phyloP scores from a whole-genome alignment of 495 filamentous ascomycete species.

The Mytilinidion resinicola region DNA sequence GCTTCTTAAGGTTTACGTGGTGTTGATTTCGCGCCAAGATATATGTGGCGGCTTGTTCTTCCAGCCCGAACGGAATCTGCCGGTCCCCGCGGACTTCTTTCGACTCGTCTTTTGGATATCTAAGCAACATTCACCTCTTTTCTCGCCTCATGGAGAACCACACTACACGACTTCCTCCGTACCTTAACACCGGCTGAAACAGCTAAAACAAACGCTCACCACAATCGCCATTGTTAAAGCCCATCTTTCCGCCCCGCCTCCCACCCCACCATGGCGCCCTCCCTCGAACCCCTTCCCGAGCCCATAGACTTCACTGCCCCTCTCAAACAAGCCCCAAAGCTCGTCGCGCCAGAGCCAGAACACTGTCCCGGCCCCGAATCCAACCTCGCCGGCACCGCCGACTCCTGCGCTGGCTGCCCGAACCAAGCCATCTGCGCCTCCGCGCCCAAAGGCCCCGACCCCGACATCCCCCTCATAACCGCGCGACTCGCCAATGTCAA shows the following conservation, averaged over 20 bases:
- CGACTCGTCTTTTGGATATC: no score
- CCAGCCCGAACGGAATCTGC: no score
- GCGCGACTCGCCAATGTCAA: conserved; percentile 70
- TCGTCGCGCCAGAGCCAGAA: conserved; percentile 92
- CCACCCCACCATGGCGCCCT: conserved; percentile 53
- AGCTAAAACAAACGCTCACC: neutral
- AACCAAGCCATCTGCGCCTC: conserved; percentile 94
- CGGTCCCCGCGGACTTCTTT: no score
- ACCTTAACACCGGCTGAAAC: no score
- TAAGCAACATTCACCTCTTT: no score
- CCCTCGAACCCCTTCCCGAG: conserved; percentile 51
- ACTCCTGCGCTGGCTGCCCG: conserved; percentile 88
- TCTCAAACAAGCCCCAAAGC: conserved; percentile 63
- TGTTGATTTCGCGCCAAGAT: no score
- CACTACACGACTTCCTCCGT: no score
- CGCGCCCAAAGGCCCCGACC: conserved; percentile 91
- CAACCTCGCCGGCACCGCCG: conserved; percentile 71
- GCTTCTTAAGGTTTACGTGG: no score
- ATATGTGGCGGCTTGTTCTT: no score
- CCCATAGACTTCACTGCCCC: conserved; percentile 62
- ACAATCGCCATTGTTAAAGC: neutral
- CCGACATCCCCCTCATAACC: conserved; percentile 82
- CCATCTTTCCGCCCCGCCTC: neutral
- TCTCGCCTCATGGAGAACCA: no score
- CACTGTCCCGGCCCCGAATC: conserved; percentile 96